These are phyloP conservation scores for Nemophila menziesii DNA, from an alignment of 257 asterid genomes.

Conservation along the genomic window DNA sequence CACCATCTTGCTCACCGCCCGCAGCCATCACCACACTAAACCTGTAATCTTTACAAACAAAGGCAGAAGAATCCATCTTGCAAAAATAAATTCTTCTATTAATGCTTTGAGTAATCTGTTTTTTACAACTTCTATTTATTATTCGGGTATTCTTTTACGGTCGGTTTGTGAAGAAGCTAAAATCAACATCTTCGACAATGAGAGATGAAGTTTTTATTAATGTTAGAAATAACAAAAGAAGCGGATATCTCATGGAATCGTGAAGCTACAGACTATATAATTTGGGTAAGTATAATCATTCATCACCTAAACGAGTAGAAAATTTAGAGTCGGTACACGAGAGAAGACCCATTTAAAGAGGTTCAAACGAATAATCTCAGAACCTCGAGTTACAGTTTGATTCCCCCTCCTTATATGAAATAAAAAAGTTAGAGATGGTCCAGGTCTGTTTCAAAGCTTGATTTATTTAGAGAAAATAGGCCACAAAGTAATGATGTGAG, in stretches of 20 bases:
- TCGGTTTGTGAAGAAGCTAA: constrained; percentile 56
- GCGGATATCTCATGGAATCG: constrained; percentile 49
- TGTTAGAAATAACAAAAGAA: constrained; percentile 63
- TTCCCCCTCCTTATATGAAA: constrained; percentile 44
- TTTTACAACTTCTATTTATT: not conserved
- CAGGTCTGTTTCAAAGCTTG: too few species aligned
- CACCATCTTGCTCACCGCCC: too few species aligned
- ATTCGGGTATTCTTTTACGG: constrained; percentile 1
- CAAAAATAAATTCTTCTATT: too few species aligned
- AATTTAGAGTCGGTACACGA: not conserved
- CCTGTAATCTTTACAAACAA: too few species aligned
- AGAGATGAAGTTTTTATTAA: constrained; percentile 53
- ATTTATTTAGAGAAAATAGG: constrained; percentile 16
- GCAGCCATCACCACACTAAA: too few species aligned
- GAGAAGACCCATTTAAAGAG: constrained; percentile 17
- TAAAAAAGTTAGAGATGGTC: constrained; percentile 11
- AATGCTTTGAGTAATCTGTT: too few species aligned
- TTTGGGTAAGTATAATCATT: constrained; percentile 2
- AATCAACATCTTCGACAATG: constrained; percentile 30
- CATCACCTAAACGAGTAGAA: not conserved
- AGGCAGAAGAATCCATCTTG: too few species aligned
- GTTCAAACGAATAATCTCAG: constrained; percentile 24
- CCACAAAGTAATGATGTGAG: constrained; percentile 19
- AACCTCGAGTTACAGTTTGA: constrained; percentile 7
- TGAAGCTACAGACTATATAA: constrained; percentile 45